A percentile compares a stretch with the other conserved stretches of the same genome.
phyloP scores from a whole-genome alignment of 2,329 filamentous ascomycete species.

The Alternaria conjuncta region DNA sequence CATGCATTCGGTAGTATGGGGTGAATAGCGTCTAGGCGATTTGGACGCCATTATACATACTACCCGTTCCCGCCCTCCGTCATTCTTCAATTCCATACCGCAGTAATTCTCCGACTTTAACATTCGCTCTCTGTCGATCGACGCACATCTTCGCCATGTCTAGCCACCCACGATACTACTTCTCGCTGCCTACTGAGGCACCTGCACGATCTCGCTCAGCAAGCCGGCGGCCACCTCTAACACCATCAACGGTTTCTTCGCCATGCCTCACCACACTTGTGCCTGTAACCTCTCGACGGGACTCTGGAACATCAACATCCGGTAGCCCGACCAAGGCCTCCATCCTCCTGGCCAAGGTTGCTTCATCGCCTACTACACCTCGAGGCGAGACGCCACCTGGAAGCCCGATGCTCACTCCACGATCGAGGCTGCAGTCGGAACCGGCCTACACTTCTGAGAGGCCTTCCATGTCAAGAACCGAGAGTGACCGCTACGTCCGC shows the following conservation, averaged over 20 bases:
- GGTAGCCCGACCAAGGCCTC: conserved; percentile 52
- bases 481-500: conserved; percentile 47
- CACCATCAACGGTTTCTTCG: conserved; percentile 54
- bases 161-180: conserved; percentile 45
- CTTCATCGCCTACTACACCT: conserved; percentile 50
- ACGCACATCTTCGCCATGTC: conserved; percentile 39
- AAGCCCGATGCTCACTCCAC: conserved; percentile 38
- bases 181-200: conserved; percentile 46
- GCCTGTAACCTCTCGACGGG: conserved; percentile 49
- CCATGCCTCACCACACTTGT: conserved; percentile 52
- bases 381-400: conserved; percentile 43
- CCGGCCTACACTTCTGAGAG: conserved; percentile 37
- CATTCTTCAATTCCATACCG: conserved; percentile 21
- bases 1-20: conserved; percentile 43
- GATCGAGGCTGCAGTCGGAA: conserved; percentile 34
- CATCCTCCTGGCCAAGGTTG: conserved; percentile 52
- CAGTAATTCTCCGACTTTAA: conserved; percentile 21
- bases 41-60: conserved; percentile 39
- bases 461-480: conserved; percentile 44
- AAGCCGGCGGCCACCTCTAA: conserved; percentile 53
- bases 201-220: conserved; percentile 43
- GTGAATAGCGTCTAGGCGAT: conserved; percentile 48
- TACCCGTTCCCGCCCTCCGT: conserved; percentile 24
- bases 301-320: conserved; percentile 47
- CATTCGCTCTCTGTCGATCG: conserved; percentile 12